phyloP scores from a whole-genome alignment of 1,139 yeast genomes.

The Zygoascus meyerae region DNA sequence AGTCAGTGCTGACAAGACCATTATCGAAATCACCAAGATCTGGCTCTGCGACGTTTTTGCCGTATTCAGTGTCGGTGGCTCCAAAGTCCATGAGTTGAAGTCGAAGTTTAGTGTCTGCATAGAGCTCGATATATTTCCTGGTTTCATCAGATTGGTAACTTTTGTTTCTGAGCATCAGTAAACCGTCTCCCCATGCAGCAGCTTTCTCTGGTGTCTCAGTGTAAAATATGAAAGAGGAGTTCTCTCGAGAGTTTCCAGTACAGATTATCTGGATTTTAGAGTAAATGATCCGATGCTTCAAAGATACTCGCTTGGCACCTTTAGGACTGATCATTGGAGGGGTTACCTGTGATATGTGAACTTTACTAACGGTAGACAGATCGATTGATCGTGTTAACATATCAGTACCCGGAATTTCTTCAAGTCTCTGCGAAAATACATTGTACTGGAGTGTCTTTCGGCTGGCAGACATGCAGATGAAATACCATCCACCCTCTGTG shows the following conservation, averaged over 20 bases:
- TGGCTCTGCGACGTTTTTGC: conserved; percentile 16
- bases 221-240: conserved; percentile 46
- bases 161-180: conserved; percentile 50
- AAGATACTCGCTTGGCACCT: conserved; percentile 24
- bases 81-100: conserved; percentile 60
- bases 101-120: conserved; percentile 56
- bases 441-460: conserved; percentile 57
- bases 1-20: conserved; percentile 15
- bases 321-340: conserved; percentile 17
- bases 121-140: conserved; percentile 48
- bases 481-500: conserved; percentile 26
- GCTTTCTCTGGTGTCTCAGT: conserved; percentile 68
- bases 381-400: conserved; percentile 26
- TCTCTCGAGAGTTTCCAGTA: conserved; percentile 23
- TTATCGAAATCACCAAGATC: conserved; percentile 10
- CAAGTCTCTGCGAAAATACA: conserved; percentile 47
- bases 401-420: conserved; percentile 55
- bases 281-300: conserved; percentile 27
- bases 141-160: conserved; percentile 51
- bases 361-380: conserved; percentile 23
- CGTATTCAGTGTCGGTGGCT: conserved; percentile 28
- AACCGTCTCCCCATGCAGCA: conserved; percentile 75
- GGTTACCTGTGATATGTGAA: conserved; percentile 24
- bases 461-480: conserved; percentile 65
- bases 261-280: conserved; percentile 26